Base-by-base conservation (phyloP, 2,329 filamentous ascomycete genomes). In the Rhynchosporium graminicola region DNA sequence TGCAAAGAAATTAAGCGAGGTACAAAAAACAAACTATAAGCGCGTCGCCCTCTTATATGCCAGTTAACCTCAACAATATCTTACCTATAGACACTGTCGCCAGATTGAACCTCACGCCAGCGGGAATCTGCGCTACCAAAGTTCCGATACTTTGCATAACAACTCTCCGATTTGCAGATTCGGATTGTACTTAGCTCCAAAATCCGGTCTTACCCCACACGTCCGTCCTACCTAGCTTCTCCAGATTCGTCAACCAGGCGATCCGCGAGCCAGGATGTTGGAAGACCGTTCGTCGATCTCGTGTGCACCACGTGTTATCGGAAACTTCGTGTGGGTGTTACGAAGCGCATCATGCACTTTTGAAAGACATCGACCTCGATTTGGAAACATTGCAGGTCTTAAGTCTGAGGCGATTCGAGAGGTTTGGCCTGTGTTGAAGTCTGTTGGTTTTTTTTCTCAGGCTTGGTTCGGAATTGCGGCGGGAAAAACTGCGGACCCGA, bases 261-360 rank as follows among this genome's bases (percentile, higher is more conserved):
- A 62, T 56, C 61, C 61, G 26, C 50, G 56, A 56, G 50, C 61
- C 61, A 62, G 56, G 56, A 62, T 62, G 40, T 47, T 62, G 61
- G 61, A 48, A 47, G 42, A 36, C 20, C 26, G 36, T 57, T 40
- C 10, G 50, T 48, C 48, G 55, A 55, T 62, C 47, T 47, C 48
- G 40, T 58, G 31, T 45, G 26, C 47, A 6, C 60, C 60, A 62
- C 60, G 55, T 62, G 47, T 54, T 52, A 51, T 48, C 36, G 48
- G 33, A 28, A 51, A 26, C n/a, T 10, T 47, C 26, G 42, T 56
- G 42, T 47, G 13, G 36, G 20, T n/a, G n/a, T 9, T 46, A n/a
- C 47, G 12, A 45, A 7, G 20, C 31, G 33, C 40, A 29, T 12
- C 28, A 33, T 26, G 33, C 28, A 28, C 28, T 31, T 33, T 50